Percentiles rank a stretch among this genome's conserved stretches.
Evolutionary conservation across 352 stramenopile species (phyloP).

Genomic region (Globisporangium perplexum): DNA sequence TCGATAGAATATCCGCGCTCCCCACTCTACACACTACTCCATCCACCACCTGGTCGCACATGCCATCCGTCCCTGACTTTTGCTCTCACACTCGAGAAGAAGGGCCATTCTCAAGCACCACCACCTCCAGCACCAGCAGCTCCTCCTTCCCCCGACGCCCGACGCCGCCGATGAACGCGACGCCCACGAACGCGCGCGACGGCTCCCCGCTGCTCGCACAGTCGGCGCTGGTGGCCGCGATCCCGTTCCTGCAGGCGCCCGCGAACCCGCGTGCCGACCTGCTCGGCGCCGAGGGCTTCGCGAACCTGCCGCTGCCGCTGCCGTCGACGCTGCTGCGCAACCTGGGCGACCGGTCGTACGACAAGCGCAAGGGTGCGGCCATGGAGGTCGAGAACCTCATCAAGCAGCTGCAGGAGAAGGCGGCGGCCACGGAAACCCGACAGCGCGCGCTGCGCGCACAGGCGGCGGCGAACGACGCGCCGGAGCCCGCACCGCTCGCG

Average conservation of each 20-base stretch:
- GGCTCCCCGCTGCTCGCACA: constrained; percentile 45
- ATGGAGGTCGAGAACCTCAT: constrained; percentile 99
- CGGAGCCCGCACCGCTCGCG: constrained; percentile 17
- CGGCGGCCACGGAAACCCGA: constrained; percentile 69
- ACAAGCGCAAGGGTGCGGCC: constrained; percentile 99
- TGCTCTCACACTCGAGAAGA: too few species aligned
- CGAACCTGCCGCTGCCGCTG: constrained; percentile 57
- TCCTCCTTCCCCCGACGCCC: too few species aligned
- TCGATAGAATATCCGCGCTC: too few species aligned
- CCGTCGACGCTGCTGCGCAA: constrained; percentile 80
- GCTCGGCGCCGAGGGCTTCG: constrained; percentile 3
- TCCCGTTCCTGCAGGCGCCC: constrained; percentile 30
- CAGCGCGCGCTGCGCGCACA: constrained; percentile 47
- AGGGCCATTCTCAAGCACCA: background rate
- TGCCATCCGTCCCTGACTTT: too few species aligned
- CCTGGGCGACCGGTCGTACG: constrained; percentile 97
- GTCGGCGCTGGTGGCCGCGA: constrained; percentile 42
- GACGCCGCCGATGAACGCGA: constrained; percentile 1
- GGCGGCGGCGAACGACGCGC: constrained; percentile 9
- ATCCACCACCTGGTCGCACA: too few species aligned
- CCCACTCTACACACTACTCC: too few species aligned
- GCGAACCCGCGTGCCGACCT: background rate
- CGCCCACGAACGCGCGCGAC: constrained; percentile 3
- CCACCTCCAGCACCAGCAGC: background rate
- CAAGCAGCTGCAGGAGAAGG: constrained; percentile 94